phyloP scores from a whole-genome alignment of 2,329 filamentous ascomycete species.

The Rutstroemia sp. region DNA sequence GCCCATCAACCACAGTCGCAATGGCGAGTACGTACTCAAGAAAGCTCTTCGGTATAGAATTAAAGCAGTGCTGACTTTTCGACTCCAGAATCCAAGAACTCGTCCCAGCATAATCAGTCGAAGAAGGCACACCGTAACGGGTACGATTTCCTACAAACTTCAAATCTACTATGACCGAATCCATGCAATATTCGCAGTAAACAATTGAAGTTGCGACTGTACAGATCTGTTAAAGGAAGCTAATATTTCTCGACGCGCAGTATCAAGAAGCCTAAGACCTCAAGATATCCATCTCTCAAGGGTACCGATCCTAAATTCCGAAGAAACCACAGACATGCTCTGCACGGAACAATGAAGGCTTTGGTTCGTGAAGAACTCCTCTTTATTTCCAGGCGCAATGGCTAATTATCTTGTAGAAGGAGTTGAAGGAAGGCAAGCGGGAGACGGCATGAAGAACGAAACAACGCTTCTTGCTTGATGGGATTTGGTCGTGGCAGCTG shows the following conservation, averaged over 20 bases:
- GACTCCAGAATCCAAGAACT: constrained; percentile 90
- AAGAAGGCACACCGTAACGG: constrained; percentile 99
- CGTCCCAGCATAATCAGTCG: constrained; percentile 36
- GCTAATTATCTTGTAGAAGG: constrained; percentile 59
- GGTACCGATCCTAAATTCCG: constrained; percentile 99
- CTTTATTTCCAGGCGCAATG: constrained; percentile 5
- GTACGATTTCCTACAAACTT: constrained; percentile 42
- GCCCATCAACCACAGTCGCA: constrained; percentile 9
- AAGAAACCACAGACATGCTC: constrained; percentile 99
- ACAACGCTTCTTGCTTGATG: constrained; percentile 19
- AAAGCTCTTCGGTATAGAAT: no score
- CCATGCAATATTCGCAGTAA: neutral
- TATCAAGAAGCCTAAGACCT: constrained; percentile 99
- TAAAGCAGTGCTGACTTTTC: neutral
- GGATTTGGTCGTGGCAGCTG: constrained; percentile 23
- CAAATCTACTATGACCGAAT: neutral
- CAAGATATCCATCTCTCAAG: constrained; percentile 97
- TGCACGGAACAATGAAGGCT: constrained; percentile 97
- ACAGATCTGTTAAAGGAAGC: neutral
- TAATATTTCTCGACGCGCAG: constrained; percentile 40
- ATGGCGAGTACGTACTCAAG: constrained; percentile 8
- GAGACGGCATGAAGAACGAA: constrained; percentile 61
- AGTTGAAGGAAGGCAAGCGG: constrained; percentile 93
- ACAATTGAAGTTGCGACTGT: neutral
- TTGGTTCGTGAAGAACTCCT: constrained; percentile 48